These are phyloP conservation scores for Neurospora sp. DNA, from an alignment of 495 filamentous ascomycete genomes.

Conservation along the genomic window DNA sequence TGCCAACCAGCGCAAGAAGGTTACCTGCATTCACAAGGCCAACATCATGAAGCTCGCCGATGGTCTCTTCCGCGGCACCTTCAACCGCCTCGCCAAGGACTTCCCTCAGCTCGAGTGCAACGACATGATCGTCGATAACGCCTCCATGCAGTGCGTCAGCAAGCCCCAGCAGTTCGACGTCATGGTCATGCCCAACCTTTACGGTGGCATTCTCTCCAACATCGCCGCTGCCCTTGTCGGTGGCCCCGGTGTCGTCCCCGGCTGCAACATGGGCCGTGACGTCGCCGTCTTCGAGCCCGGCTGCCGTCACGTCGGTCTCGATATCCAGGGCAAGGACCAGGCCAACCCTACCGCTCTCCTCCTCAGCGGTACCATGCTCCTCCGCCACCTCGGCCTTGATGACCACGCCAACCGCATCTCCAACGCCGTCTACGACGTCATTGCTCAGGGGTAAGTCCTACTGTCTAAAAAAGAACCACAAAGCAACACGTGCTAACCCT, in stretches of 20 bases:
- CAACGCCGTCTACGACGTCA: conserved; percentile 93
- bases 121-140: conserved; percentile 99
- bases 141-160: conserved; percentile 96
- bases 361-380: conserved; percentile 88
- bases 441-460: conserved; percentile 73
- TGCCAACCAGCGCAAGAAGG: conserved; percentile 96
- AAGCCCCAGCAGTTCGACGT: conserved; percentile 97
- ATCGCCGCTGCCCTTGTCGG: conserved; percentile 97
- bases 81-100: conserved; percentile 84
- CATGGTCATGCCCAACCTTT: conserved; percentile 99
- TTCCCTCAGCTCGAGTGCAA: conserved; percentile 90
- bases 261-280: conserved; percentile 98
- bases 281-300: conserved; percentile 98
- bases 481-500: conserved; percentile 18
- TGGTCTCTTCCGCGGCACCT: conserved; percentile 94
- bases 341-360: conserved; percentile 96
- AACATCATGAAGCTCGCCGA: conserved; percentile 99
- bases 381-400: conserved; percentile 91
- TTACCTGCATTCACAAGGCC: conserved; percentile 98
- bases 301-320: conserved; percentile 95
- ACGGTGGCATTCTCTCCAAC: conserved; percentile 98
- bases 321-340: conserved; percentile 98
- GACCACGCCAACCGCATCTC: conserved; percentile 97
- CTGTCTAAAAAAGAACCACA: background rate
- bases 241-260: conserved; percentile 92